These are phyloP conservation scores for Aspergillus sp. DNA, from an alignment of 2,329 filamentous ascomycete species.

Conservation along the genomic window DNA sequence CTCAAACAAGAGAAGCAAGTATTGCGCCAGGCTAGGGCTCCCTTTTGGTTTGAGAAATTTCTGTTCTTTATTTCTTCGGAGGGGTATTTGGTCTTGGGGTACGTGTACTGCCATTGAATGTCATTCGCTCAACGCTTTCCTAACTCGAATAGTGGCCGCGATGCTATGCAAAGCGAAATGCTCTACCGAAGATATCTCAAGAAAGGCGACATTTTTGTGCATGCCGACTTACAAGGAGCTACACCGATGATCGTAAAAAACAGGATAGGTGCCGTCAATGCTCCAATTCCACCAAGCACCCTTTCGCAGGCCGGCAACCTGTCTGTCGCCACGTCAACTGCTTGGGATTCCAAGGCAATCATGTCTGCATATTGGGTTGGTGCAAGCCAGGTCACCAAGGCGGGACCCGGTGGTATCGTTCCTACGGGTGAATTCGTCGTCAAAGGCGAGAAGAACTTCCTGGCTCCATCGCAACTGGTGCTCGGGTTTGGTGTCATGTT, in stretches of 20 bases:
- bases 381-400: slow-evolving; percentile 84
- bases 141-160: slow-evolving; percentile 52
- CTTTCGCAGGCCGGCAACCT: slow-evolving; percentile 82
- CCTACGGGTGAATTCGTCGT: slow-evolving; percentile 71
- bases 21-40: slow-evolving; percentile 70
- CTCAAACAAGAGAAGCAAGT: slow-evolving; percentile 88
- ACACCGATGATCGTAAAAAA: slow-evolving; percentile 88
- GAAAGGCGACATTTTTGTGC: slow-evolving; percentile 85
- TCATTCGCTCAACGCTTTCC: neutral
- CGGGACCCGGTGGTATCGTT: slow-evolving; percentile 71
- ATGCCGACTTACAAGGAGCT: slow-evolving; percentile 80
- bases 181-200: slow-evolving; percentile 80
- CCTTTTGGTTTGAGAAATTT: slow-evolving; percentile 97
- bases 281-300: slow-evolving; percentile 84
- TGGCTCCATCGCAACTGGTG: slow-evolving; percentile 78
- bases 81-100: slow-evolving; percentile 79
- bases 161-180: slow-evolving; percentile 81
- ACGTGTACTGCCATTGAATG: slow-evolving; percentile 7
- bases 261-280: slow-evolving; percentile 64
- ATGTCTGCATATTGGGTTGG: slow-evolving; percentile 97
- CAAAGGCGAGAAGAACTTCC: slow-evolving; percentile 78
- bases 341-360: slow-evolving; percentile 93
- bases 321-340: slow-evolving; percentile 73
- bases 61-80: slow-evolving; percentile 92
- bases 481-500: slow-evolving; percentile 85